Evolutionary conservation across 176 grass and related monocot species (phyloP).

Genomic region (Carex parvula): DNA sequence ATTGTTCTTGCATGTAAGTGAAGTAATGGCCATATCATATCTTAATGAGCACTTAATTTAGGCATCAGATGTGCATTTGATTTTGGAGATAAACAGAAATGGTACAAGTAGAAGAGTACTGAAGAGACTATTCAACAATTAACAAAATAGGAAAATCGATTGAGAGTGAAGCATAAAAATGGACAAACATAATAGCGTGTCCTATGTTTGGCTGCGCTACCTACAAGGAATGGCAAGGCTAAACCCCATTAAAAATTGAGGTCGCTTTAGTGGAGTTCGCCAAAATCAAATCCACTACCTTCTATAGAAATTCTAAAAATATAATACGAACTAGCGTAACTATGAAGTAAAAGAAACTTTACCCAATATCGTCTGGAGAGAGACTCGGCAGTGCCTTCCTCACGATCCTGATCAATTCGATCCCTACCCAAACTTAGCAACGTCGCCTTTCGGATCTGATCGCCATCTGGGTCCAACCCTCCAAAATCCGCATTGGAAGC

Average conservation of each 20-base stretch:
- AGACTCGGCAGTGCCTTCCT: constrained; percentile 64
- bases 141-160: neutral
- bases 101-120: neutral
- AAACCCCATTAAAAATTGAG: neutral
- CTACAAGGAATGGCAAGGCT: neutral
- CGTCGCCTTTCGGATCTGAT: constrained; percentile 92
- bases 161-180: neutral
- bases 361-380: constrained; percentile 94
- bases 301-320: neutral
- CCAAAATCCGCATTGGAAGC: constrained; percentile 77
- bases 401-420: constrained; percentile 50
- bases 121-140: neutral
- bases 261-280: neutral
- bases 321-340: neutral
- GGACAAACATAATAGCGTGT: neutral
- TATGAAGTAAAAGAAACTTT: constrained; percentile 24
- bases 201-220: neutral
- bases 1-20: constrained; percentile 1
- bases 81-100: neutral
- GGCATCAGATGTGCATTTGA: neutral
- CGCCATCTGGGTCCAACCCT: constrained; percentile 60
- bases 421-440: constrained; percentile 78
- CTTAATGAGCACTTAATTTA: neutral
- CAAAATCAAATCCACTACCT: constrained; percentile 8
- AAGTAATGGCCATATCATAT: constrained; percentile 6